Evolutionary conservation across 345 rosid species (phyloP).

Genomic region (Trapa incisa): DNA sequence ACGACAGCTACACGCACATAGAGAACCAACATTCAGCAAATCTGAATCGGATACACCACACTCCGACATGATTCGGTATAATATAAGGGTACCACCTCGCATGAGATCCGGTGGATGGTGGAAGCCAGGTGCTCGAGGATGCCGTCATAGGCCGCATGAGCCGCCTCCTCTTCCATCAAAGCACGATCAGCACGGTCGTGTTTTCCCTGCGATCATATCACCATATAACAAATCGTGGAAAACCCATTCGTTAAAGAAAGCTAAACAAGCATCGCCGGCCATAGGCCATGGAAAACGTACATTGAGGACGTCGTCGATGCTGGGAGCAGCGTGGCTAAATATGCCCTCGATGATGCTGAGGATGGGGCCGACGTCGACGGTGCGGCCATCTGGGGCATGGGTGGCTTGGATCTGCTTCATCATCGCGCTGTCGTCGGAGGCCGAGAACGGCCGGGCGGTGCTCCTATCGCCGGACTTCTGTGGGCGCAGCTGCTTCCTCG

Average conservation of each 20-base stretch:
- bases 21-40: no score
- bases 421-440: slow-evolving; percentile 24
- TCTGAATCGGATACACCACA: no score
- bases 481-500: slow-evolving; percentile 9
- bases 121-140: slow-evolving; percentile 24
- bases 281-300: slow-evolving; percentile 7
- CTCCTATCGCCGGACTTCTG: slow-evolving; percentile 2
- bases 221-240: neutral
- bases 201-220: slow-evolving; percentile 11
- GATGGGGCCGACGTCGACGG: slow-evolving; percentile 24
- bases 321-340: slow-evolving; percentile 22
- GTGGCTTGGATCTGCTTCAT: slow-evolving; percentile 34
- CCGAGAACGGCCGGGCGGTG: slow-evolving; percentile 15
- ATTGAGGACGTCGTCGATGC: slow-evolving; percentile 18
- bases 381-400: slow-evolving; percentile 38
- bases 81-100: slow-evolving; percentile 20
- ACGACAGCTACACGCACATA: slow-evolving; percentile 20
- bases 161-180: slow-evolving; percentile 13
- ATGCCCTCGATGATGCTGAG: slow-evolving; percentile 25
- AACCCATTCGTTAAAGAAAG: neutral
- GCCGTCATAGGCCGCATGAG: slow-evolving; percentile 11
- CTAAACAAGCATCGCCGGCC: no score
- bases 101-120: slow-evolving; percentile 24
- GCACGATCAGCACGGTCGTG: slow-evolving; percentile 4
- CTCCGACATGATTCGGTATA: neutral